Conservation (phyloP, 164 flowering plant species). For the Chimonanthus salicifolius region DNA sequence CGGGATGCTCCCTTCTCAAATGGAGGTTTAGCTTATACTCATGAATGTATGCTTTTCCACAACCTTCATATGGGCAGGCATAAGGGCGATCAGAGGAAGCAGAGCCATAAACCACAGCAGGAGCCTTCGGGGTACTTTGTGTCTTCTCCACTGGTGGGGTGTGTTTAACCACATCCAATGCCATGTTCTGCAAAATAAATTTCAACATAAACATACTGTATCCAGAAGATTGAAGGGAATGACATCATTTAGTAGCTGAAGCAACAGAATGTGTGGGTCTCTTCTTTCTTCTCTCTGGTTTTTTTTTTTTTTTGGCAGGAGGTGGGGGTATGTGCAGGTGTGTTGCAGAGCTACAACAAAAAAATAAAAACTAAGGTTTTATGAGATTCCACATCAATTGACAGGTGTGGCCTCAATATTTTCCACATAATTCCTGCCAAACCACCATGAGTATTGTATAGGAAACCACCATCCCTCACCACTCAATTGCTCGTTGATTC, state of each 20-base stretch:
- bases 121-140: slow-evolving; percentile 43
- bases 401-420: background rate
- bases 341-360: no score
- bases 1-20: slow-evolving; percentile 84
- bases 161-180: slow-evolving; percentile 41
- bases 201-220: background rate
- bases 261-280: background rate
- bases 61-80: slow-evolving; percentile 86
- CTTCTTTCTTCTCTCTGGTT: no score
- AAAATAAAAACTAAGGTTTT: background rate
- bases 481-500: background rate
- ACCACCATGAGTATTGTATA: no score
- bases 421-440: no score
- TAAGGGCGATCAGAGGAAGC: slow-evolving; percentile 86
- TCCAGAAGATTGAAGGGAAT: no score
- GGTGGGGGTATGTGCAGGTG: no score
- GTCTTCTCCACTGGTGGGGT: slow-evolving; percentile 56
- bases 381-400: background rate
- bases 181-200: slow-evolving; percentile 26
- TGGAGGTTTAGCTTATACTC: slow-evolving; percentile 98
- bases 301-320: no score
- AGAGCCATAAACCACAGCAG: slow-evolving; percentile 47
- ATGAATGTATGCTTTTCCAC: slow-evolving; percentile 89
- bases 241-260: background rate
- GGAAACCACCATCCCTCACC: no score